Percentiles rank a stretch among this genome's conserved stretches.
Evolutionary conservation across 176 grass and related monocot species (phyloP).

Genomic region (Oryza nivara): DNA sequence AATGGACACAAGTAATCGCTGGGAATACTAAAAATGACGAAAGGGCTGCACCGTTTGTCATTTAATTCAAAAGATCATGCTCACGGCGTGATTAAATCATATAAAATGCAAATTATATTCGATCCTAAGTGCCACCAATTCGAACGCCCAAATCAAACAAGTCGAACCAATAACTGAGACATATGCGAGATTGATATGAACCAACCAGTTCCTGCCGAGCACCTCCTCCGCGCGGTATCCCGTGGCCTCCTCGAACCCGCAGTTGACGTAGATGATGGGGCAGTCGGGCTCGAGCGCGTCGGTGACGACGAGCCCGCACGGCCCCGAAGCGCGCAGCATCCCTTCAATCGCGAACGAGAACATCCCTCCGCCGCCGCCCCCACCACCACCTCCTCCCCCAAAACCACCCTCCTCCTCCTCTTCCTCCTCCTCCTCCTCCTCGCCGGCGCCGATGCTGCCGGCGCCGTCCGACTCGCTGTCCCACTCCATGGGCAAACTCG

Average conservation of each 20-base stretch:
- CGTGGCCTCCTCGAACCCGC: conserved; percentile 88
- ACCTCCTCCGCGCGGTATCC: conserved; percentile 97
- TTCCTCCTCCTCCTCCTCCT: conserved; percentile 44
- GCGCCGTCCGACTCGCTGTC: conserved; percentile 85
- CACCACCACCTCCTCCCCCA: background rate
- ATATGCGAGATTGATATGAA: conserved; percentile 2
- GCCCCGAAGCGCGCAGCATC: conserved; percentile 64
- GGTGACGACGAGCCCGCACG: conserved; percentile 82
- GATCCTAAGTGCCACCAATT: background rate
- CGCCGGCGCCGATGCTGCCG: conserved; percentile 49
- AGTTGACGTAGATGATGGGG: conserved; percentile 97
- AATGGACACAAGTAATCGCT: background rate
- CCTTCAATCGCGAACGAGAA: conserved; percentile 82
- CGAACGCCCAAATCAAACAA: background rate
- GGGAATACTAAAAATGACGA: background rate
- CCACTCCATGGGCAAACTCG: conserved; percentile 66
- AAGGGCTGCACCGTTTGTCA: background rate
- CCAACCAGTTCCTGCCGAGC: conserved; percentile 94
- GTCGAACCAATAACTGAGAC: background rate
- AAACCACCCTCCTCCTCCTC: background rate
- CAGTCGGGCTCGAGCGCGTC: conserved; percentile 92
- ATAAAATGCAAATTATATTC: background rate
- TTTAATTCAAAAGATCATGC: background rate
- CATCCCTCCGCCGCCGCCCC: conserved; percentile 36
- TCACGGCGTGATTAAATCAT: background rate